Base-by-base conservation (phyloP, 2,329 filamentous ascomycete genomes). In the Byssothecium circinans region DNA sequence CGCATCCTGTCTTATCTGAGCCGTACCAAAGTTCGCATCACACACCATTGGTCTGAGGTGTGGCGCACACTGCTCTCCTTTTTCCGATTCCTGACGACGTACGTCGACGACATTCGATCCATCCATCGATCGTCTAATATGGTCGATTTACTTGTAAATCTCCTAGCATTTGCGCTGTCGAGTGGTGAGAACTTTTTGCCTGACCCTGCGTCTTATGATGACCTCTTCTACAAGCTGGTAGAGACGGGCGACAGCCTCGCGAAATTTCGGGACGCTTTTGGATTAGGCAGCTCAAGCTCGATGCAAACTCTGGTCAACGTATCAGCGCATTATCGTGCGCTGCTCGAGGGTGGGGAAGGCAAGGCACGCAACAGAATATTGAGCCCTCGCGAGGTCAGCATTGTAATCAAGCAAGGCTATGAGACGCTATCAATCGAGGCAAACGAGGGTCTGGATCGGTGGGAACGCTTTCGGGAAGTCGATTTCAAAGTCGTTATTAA, bases 161-260 rank as follows among this genome's bases (percentile, higher is more conserved):
- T 96, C 5, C 78, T 96, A 32, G 89, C 89, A 1, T 81, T 96
- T 32, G 88, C 89, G 2, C 78, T 99, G 7, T 94, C 89, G 1
- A 83, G 85, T 2, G 94, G 94, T 6, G 94, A 97, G 68, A 85
- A 88, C 2, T 97, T 99, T 72, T 79, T 99, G 7, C 94, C 92
- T 0, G 89, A 88, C 23, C 86, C 91, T 0, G 82, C 88, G 15
- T 86, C 89, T 1, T 97, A 97, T 70, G 94, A 99, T 62, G 94
- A 99, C 64, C 79, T 99, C 0, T 97, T 99, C 74, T 99, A 99
- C 81, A 99, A 99, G 74, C 82, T 97, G 2, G 91, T 97, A 20
- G 94, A 99, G 72, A 88, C 87, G 2, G 90, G 91, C 10, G 89
- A 95, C 40, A 81, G 89, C 11, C 80, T 97, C 18, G 75, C 80